phyloP scores from a whole-genome alignment of 805 yeast species.

The Metschnikowia cerradonensis region DNA sequence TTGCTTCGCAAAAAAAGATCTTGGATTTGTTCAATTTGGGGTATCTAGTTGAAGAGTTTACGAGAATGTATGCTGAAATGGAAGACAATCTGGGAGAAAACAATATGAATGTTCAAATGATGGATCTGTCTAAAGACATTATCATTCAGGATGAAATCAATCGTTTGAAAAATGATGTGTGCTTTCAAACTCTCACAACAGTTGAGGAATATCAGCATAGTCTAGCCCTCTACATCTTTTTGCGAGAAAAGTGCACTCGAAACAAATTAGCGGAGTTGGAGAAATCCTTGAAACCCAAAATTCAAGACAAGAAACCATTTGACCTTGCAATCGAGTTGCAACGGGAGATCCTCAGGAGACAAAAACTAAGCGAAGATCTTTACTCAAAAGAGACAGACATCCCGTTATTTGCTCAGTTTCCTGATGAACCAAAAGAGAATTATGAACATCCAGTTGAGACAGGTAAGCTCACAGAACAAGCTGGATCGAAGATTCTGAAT shows the following conservation, averaged over 20 bases:
- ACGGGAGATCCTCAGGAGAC: slow-evolving; percentile 23
- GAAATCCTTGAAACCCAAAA: background rate
- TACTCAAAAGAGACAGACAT: slow-evolving; percentile 21
- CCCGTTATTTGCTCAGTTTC: slow-evolving; percentile 14
- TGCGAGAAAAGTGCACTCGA: slow-evolving; percentile 14
- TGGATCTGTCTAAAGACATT: slow-evolving; percentile 27
- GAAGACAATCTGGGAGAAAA: slow-evolving; percentile 11
- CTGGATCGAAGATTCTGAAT: slow-evolving; percentile 19
- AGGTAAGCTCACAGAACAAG: background rate
- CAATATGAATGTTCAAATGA: slow-evolving; percentile 4
- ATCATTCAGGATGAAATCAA: slow-evolving; percentile 40
- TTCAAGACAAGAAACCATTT: slow-evolving; percentile 10
- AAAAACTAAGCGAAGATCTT: slow-evolving; percentile 16
- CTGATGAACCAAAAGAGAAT: slow-evolving; percentile 20
- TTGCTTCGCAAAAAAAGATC: slow-evolving; percentile 26
- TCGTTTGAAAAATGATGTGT: slow-evolving; percentile 36
- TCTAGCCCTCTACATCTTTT: slow-evolving; percentile 7
- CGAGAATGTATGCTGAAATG: slow-evolving; percentile 13
- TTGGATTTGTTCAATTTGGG: slow-evolving; percentile 31
- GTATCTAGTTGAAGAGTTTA: slow-evolving; percentile 27
- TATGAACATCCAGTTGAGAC: background rate
- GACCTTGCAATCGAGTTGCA: slow-evolving; percentile 26
- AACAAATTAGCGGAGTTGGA: slow-evolving; percentile 4
- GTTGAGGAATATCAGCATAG: slow-evolving; percentile 26
- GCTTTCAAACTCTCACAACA: slow-evolving; percentile 31